Percentiles rank a stretch among this genome's conserved stretches.
Conservation (phyloP, 139 green algal species). For the Trebouxia sp. region DNA sequence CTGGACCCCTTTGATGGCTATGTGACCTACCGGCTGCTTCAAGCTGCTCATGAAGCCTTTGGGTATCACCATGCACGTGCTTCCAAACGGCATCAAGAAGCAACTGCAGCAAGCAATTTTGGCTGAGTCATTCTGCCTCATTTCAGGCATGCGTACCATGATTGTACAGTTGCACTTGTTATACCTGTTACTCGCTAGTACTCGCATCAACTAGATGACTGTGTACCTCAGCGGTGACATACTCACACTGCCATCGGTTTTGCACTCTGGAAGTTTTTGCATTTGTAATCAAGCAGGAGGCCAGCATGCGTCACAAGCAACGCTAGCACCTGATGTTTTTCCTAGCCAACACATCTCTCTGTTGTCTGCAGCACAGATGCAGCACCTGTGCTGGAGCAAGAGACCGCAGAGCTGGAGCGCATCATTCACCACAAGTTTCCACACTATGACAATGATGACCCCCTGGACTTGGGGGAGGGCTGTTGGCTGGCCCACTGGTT, state of each 20-base stretch:
- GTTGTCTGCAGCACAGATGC: not conserved
- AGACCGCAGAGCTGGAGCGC: constrained; percentile 41
- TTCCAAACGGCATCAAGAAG: not conserved
- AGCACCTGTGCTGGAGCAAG: constrained; percentile 1
- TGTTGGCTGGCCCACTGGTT: constrained; percentile 57
- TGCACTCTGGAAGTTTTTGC: too few species aligned
- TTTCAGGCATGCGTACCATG: too few species aligned
- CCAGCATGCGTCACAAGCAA: too few species aligned
- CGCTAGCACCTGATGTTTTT: too few species aligned
- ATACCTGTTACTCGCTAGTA: too few species aligned
- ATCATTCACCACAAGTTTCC: constrained; percentile 40
- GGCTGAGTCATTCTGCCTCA: too few species aligned
- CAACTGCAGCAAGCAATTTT: not conserved
- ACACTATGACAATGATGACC: constrained; percentile 39
- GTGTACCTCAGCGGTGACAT: too few species aligned
- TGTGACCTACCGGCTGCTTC: constrained; percentile 44
- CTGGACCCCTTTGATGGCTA: constrained; percentile 57
- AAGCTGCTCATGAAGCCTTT: not conserved
- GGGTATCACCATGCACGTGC: not conserved
- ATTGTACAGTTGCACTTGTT: too few species aligned
- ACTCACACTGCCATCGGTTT: too few species aligned
- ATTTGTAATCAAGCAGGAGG: too few species aligned
- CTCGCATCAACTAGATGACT: too few species aligned
- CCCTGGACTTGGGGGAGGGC: constrained; percentile 53
- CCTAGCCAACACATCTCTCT: too few species aligned